Evolutionary conservation across 2,329 filamentous ascomycete genomes (phyloP), one percentile per base, ranked within the genome.

Genomic region (Capronia epimyces): DNA sequence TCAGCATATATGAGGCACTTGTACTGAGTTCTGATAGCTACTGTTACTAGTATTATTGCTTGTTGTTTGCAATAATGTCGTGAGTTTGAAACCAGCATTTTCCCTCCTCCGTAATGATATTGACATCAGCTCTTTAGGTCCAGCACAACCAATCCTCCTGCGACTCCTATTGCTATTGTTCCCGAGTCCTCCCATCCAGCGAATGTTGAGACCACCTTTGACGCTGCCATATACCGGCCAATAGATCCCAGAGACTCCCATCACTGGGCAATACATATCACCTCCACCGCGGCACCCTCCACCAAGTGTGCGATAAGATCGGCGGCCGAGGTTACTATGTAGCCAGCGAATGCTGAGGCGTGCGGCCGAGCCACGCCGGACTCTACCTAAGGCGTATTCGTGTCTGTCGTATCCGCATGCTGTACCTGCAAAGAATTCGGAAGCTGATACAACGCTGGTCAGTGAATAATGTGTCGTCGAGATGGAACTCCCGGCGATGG

Each of bases 321-420:
- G 37, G 15, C 9, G 37, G 37, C 37, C 18, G 37, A 16, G 37
- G 37, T 18, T 41, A 41, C 18, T 21, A 41, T 41, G 37, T 41
- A 12, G 37, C 37, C 37, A 41, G 20, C 37, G 15, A 16, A 41
- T 18, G 37, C 18, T 41, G 18, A 18, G 18, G 37, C n/a, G 37
- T 41, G 37, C 37, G 37, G 37, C 37, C 37, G 37, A 41, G 37
- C 21, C 37, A 41, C 37, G 37, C 37, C 18, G n/a, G 37, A 41
- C 37, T 41, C 12, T 41, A 41, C 20, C 37, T 13, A 41, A 41
- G 13, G n/a, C 37, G 37, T 22, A 21, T 41, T 41, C 37, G 37
- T 41, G 18, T 21, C 21, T 13, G 37, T 18, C 37, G 20, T 41
- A 41, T 41, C 20, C 37, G n/a, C 16, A 13, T 12, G 21, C 4